Base-by-base conservation (phyloP, 2,329 filamentous ascomycete species). In the Talaromyces verruculosus region DNA sequence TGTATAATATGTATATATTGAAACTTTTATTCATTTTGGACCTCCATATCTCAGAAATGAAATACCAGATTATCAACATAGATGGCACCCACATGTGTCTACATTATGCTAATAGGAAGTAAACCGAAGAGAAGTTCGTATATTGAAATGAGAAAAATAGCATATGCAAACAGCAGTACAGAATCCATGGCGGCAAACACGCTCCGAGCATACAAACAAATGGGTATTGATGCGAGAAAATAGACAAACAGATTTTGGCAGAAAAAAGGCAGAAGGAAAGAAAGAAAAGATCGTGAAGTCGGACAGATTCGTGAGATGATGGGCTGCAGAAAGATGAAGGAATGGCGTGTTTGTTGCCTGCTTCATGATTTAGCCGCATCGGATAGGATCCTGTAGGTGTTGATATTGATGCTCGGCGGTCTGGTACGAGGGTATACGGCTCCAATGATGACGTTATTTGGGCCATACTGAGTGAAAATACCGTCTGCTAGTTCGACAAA, bases 401-500 rank as follows among this genome's bases (percentile, higher is more conserved):
- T 75, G 13, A 76, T 74, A 55, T 78, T 77, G 68, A 81, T 80
- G 63, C 78, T 79, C 58, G 72, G 67, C 28, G 79, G 79, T 53
- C 77, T 72, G 25, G 70, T 73, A 41, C 77, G 77, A 17, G 79
- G 79, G 68, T 77, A 79, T 1, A 78, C 69, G 7, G 74, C 74
- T 47, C 75, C 75, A 7, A 76, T 72, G 30, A 75, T 74, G 49
- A 75, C 71, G 25, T 72, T 67, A 59, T 75, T 73, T 10, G 72
- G 70, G 1, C 72, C 72, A 59, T 76, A 75, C 49, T 77, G 73
- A 1, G 73, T 72, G 51, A 87, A 87, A 67, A 91, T 88, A 1
- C 83, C 86, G 63, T 91, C 88, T 13, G 84, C 82, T 64, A 91
- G 81, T 69, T 90, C 85, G 51, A 85, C 80, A 71, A 89, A 92